Evolutionary conservation across 2,329 filamentous ascomycete genomes (phyloP), one percentile per base, ranked within the genome.

Genomic region (Microcera coccophila): DNA sequence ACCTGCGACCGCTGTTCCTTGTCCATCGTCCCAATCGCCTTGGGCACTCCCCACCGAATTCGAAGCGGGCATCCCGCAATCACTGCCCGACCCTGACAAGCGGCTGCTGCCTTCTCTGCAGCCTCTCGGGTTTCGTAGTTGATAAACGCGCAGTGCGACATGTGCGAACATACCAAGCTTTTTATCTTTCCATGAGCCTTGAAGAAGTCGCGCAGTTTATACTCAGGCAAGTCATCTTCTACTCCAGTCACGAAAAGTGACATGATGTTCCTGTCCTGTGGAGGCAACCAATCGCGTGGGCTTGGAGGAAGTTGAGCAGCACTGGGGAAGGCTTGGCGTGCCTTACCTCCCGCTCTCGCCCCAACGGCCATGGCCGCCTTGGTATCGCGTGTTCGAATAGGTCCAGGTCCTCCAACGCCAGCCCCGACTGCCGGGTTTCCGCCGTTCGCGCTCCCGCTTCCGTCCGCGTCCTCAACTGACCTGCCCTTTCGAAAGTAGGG

Each of bases 81-180:
- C 5, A 97, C 81, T 0, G 90, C 89, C 48, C 85, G 86, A 5
- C 94, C 93, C 64, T 95, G 85, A 55, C 89, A 91, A 16, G 87
- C 81, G 24, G 81, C 81, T 0, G 93, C 88, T 0, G 94, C 94
- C 45, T 78, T 82, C 68, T 98, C 93, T 0, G 94, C 93, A 1
- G 79, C 85, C 48, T 88, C 82, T 44, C 93, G 79, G 3, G 85
- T 87, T 55, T 90, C 82, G 63, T 89, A 98, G 69, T 98, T 98
- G 68, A 98, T 75, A 62, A 97, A 98, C 1, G 93, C 93, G 64
- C 90, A 97, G 62, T 97, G 93, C 14, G 91, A 91, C 72, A 95
- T 90, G 69, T 98, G 93, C 5, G 90, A 96, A 67, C 93, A 97
- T 28, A 98, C 85, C 14, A 98, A 71, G 19, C 90, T 96, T 58